Base-by-base conservation (phyloP, 352 stramenopile species). In the Globisporangium alternatum region DNA sequence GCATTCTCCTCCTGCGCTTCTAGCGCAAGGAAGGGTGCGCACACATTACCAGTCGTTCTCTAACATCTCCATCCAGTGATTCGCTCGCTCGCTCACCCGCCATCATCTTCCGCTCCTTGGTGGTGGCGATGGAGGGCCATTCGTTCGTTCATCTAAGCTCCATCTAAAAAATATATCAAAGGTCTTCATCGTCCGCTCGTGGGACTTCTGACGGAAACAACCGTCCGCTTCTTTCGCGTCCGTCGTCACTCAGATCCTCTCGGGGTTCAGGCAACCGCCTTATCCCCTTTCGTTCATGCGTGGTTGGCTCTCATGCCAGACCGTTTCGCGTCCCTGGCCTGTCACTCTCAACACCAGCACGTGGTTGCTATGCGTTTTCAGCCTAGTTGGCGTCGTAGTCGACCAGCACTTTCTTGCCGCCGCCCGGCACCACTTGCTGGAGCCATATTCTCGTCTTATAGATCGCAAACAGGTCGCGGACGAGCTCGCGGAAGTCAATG, bases 371-470 rank as follows among this genome's bases (percentile, higher is more conserved):
- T 62, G 43, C 49, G 12, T 25, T 44, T 56, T 47, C 41, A 56
- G 28, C 33, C 72, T 89, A 88, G 53, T 84, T 86, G 37, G 71
- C 39, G 35, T 93, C 82, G n/a, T 70, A 60, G 41, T 91, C 80
- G 67, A 68, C 78, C 44, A 72, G 75, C 47, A 74, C 45, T 66
- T 92, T 91, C 70, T 92, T 94, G 31, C 81, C 81, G 35, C 81
- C 81, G 17, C 65, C 77, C 8, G 86, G 81, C 35, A 94, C 78
- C 45, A 99, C 82, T 76, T 99, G 96, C 75, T 99, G 93, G 69
- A 99, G 94, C 97, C 97, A 99, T 65, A 99, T 99, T 63, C 97
- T 85, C 52, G 96, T 99, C 81, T 99, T 99, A 80, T 99, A 99
- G 68, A 99, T 98, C 65, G 93, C 97, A 81, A 99, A 99, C 61